Percentiles rank a stretch among this genome's conserved stretches.
phyloP scores from a whole-genome alignment of 306 rosid species.

The peach (Prunus persica) region Prunus_persica_NCBIv2 NC_034010.1:372501-373000 shows the following conservation, averaged over 20 bases:
- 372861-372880: not conserved
- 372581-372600: too few species aligned
- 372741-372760: not conserved
- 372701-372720: too few species aligned
- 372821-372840: not conserved
- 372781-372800: not conserved
- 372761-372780: not conserved
- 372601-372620: too few species aligned
- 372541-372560: not conserved
- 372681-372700: too few species aligned
- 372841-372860: not conserved
- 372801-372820: not conserved
- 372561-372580: too few species aligned
- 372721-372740: too few species aligned
- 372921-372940: not conserved
- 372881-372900: not conserved
- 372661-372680: too few species aligned
- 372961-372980: slow-evolving; percentile 80
- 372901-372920: not conserved
- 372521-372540: not conserved
- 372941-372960: slow-evolving; percentile 60
- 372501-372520: not conserved
- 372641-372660: too few species aligned
- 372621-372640: too few species aligned
- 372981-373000: slow-evolving; percentile 72